Evolutionary conservation across 352 stramenopile genomes (phyloP).

Genomic region (Pythium guiyangense): DNA sequence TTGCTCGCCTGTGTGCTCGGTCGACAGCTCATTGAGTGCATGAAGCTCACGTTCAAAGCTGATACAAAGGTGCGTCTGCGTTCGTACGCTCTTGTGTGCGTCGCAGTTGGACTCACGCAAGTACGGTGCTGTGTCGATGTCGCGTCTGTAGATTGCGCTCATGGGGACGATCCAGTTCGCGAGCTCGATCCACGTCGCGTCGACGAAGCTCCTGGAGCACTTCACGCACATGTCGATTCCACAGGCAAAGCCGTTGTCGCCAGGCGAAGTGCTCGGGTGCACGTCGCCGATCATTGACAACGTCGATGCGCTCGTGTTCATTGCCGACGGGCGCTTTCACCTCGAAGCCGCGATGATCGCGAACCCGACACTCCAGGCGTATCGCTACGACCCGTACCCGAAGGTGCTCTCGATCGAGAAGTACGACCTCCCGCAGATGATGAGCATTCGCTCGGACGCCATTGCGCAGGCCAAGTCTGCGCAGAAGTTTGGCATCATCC

Average conservation of each 20-base stretch:
- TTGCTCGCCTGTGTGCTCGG: not conserved
- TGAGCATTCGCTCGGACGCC: conserved; percentile 79
- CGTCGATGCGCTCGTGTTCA: conserved; percentile 95
- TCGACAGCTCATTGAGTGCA: conserved; percentile 90
- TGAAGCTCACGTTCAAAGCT: conserved; percentile 87
- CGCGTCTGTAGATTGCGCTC: conserved; percentile 60
- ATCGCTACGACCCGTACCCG: conserved; percentile 98
- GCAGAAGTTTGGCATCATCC: conserved; percentile 94
- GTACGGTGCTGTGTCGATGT: not conserved
- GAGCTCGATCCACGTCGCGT: conserved; percentile 86
- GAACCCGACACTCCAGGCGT: conserved; percentile 94
- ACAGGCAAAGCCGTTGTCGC: conserved; percentile 97
- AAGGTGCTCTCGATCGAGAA: conserved; percentile 96
- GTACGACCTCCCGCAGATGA: conserved; percentile 97
- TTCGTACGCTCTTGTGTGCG: not conserved
- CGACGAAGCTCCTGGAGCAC: conserved; percentile 63
- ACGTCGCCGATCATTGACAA: conserved; percentile 94
- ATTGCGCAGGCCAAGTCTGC: conserved; percentile 73
- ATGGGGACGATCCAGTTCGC: conserved; percentile 97
- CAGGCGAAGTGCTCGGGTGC: conserved; percentile 98
- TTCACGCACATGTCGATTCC: conserved; percentile 86
- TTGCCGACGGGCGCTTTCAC: conserved; percentile 99
- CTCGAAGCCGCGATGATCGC: conserved; percentile 99
- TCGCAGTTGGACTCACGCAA: not conserved
- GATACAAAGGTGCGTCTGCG: conserved; percentile 56